Base-by-base conservation (phyloP, 1,139 yeast genomes). In the Casaregolazyma lundiana region DNA sequence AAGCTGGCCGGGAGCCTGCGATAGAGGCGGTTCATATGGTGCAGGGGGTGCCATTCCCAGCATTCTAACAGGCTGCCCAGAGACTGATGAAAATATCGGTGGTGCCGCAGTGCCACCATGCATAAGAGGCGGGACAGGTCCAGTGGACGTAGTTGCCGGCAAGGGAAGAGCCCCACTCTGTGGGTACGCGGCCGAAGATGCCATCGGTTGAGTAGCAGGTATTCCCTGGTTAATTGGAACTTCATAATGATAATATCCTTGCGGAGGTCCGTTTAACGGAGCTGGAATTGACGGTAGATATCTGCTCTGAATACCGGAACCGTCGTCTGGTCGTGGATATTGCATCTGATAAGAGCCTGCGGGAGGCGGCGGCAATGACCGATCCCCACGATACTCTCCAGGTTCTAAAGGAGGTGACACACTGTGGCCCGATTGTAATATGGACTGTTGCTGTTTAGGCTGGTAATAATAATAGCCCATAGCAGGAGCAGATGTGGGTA, bases 141-240 rank as follows among this genome's bases (percentile, higher is more conserved):
- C 39, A 19, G 41, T 24, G 35, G 41, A 20, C 38, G 40, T 35
- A 36, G 38, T 18, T 19, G 20, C 26, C 15, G 20, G 38, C 17
- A 38, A 20, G 29, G 48, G 43, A 46, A 48, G 40, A 24, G 50
- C 26, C 29, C 47, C 13, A 15, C 45, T 26, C 22, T 22, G 41
- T 7, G 11, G 21, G 15, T 22, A 18, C 32, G 19, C 43, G 44
- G 11, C 24, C 39, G 30, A 42, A 9, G 40, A 44, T 5, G 35
- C 41, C 32, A 20, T 38, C 5, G 32, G 8, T n/a, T 17, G 35
- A 9, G 34, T 15, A 2, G 41, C 11, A 13, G 32, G 20, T 15
- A 29, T 24, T 24, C 21, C 21, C 13, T 38, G 41, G 11, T 16
- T 26, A 13, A n/a, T n/a, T n/a, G 3, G 15, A 26, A 26, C 32